Conservation (phyloP, 257 asterid species). For the Petunia secreta region DNA sequence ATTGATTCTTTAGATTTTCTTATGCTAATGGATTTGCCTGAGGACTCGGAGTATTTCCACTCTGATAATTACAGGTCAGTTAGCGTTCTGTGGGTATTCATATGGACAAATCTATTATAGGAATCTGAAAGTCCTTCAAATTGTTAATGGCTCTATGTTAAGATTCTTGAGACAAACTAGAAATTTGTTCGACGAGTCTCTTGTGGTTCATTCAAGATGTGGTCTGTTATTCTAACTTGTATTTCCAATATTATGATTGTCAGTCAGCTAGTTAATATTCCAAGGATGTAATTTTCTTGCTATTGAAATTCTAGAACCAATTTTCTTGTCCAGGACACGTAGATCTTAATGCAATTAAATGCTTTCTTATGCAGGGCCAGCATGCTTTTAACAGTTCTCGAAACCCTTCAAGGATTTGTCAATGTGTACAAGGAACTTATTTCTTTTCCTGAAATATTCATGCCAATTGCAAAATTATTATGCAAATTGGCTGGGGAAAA, state of each 20-base stretch:
- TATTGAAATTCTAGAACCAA: neutral
- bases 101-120: neutral
- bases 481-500: constrained; percentile 54
- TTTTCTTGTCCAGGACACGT: neutral
- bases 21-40: constrained; percentile 66
- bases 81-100: neutral
- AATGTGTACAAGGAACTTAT: constrained; percentile 51
- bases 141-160: neutral
- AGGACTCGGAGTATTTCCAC: constrained; percentile 71
- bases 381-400: constrained; percentile 58
- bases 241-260: neutral
- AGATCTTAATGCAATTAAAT: neutral
- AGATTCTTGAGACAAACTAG: neutral
- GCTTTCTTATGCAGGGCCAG: constrained; percentile 62
- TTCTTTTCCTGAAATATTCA: constrained; percentile 86
- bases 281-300: neutral
- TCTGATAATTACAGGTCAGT: constrained; percentile 73
- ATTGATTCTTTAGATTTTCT: constrained; percentile 64
- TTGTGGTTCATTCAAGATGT: neutral
- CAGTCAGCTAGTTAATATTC: neutral
- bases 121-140: neutral
- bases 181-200: neutral
- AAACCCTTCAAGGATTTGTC: constrained; percentile 70
- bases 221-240: neutral
- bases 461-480: constrained; percentile 61